Percentiles rank a stretch among this genome's conserved stretches.
Evolutionary conservation across 2,329 filamentous ascomycete genomes (phyloP).

Genomic region (Paraconiothyrium brasiliense): DNA sequence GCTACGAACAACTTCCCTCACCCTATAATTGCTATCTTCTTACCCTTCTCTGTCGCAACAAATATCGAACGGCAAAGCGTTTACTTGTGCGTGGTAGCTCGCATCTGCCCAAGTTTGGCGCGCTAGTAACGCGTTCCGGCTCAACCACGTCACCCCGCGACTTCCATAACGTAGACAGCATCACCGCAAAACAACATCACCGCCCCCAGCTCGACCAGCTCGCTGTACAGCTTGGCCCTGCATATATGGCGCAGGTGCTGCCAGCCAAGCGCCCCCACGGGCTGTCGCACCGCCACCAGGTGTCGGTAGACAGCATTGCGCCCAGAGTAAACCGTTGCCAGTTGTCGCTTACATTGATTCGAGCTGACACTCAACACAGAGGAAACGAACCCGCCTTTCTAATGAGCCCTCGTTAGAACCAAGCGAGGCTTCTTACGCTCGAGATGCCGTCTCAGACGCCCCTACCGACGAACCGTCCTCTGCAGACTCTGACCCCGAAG

Average conservation of each 20-base stretch:
- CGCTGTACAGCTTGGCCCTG: slow-evolving; percentile 7
- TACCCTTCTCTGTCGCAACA: background rate
- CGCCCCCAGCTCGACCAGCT: background rate
- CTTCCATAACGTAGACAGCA: background rate
- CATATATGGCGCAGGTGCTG: slow-evolving; percentile 39
- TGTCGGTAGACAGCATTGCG: slow-evolving; percentile 21
- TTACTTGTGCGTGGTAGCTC: background rate
- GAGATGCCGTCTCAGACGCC: slow-evolving; percentile 24
- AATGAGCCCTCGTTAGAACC: slow-evolving; percentile 28
- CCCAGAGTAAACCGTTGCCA: slow-evolving; percentile 31
- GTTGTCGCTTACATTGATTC: background rate
- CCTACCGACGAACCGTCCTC: slow-evolving; percentile 25
- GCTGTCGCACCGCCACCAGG: slow-evolving; percentile 24
- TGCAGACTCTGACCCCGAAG: slow-evolving; percentile 10
- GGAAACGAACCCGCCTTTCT: slow-evolving; percentile 42
- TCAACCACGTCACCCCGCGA: background rate
- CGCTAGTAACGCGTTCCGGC: background rate
- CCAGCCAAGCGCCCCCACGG: slow-evolving; percentile 45
- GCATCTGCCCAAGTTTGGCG: slow-evolving; percentile 1
- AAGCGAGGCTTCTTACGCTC: slow-evolving; percentile 30
- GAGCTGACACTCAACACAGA: slow-evolving; percentile 32
- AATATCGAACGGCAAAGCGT: background rate
- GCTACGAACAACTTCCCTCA: background rate
- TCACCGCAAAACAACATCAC: slow-evolving; percentile 8
- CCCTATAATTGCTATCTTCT: background rate